These are phyloP conservation scores for Chenopodium album DNA, from an alignment of 148 eudicot genomes.

Conservation along the genomic window DNA sequence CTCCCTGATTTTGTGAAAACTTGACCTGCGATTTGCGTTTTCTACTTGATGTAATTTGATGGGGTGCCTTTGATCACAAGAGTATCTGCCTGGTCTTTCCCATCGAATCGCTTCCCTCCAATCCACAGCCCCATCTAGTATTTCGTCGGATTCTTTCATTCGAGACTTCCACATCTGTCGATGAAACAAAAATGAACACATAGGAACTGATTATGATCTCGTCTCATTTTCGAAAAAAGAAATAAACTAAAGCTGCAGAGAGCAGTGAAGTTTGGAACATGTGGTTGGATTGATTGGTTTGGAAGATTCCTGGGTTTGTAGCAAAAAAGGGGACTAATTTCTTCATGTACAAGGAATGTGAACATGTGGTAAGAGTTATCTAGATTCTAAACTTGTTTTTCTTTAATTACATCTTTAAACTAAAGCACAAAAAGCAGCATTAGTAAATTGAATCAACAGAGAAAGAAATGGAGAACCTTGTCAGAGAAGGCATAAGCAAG, in stretches of 20 bases:
- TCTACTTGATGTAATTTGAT: constrained; percentile 46
- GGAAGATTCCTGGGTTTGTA: constrained; percentile 4
- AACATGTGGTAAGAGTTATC: not conserved
- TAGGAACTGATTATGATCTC: not conserved
- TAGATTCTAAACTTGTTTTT: constrained; percentile 4
- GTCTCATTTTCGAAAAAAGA: not conserved
- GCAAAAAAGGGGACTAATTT: not conserved
- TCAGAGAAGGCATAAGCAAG: constrained; percentile 36
- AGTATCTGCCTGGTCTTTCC: constrained; percentile 35
- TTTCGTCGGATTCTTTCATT: constrained; percentile 23
- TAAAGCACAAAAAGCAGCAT: constrained; percentile 18
- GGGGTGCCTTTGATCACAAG: constrained; percentile 47
- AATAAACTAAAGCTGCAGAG: not conserved
- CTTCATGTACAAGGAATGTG: constrained; percentile 13
- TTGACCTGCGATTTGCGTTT: constrained; percentile 21
- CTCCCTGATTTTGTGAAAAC: constrained; percentile 18
- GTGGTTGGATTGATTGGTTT: constrained; percentile 7
- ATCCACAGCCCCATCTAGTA: constrained; percentile 26
- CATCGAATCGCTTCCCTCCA: constrained; percentile 26
- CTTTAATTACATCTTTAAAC: constrained; percentile 6
- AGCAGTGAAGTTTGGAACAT: not conserved
- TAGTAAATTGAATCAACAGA: constrained; percentile 6
- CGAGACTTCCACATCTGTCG: constrained; percentile 51
- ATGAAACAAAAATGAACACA: not conserved
- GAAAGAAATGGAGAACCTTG: constrained; percentile 22